Percentiles rank a stretch among this genome's conserved stretches.
Evolutionary conservation across 176 grass and related monocot genomes (phyloP).

Genomic region (Hordeum marinum): DNA sequence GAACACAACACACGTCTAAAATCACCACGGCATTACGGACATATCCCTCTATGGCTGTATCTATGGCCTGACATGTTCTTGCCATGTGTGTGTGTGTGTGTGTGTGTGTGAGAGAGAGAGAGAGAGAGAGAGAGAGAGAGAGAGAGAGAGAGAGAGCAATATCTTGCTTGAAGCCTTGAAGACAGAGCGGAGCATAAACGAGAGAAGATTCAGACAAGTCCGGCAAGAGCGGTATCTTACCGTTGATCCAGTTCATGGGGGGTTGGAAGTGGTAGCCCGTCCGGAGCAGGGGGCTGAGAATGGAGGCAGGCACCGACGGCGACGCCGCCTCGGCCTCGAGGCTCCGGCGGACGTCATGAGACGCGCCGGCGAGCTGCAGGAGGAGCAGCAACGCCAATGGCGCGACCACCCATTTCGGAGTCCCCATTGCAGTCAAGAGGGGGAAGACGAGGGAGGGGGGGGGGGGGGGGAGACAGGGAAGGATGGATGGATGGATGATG

Average conservation of each 20-base stretch:
- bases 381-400: slow-evolving; percentile 2
- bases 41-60: background rate
- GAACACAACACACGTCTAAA: background rate
- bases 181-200: background rate
- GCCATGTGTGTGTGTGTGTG: background rate
- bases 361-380: background rate
- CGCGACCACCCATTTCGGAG: background rate
- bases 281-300: slow-evolving; percentile 38
- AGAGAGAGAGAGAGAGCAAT: background rate
- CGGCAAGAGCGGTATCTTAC: slow-evolving; percentile 11
- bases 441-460: background rate
- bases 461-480: background rate
- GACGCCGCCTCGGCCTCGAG: background rate
- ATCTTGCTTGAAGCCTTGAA: background rate
- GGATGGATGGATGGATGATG: background rate
- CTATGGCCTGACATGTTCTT: background rate
- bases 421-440: slow-evolving; percentile 7
- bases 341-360: background rate
- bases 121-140: too few species aligned
- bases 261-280: slow-evolving; percentile 66
- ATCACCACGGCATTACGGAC: background rate
- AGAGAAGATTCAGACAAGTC: background rate
- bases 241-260: slow-evolving; percentile 74
- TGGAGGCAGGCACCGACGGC: slow-evolving; percentile 32
- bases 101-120: too few species aligned